Evolutionary conservation across 2,329 filamentous ascomycete genomes (phyloP).

Genomic region (Clarireedia monteithiana): DNA sequence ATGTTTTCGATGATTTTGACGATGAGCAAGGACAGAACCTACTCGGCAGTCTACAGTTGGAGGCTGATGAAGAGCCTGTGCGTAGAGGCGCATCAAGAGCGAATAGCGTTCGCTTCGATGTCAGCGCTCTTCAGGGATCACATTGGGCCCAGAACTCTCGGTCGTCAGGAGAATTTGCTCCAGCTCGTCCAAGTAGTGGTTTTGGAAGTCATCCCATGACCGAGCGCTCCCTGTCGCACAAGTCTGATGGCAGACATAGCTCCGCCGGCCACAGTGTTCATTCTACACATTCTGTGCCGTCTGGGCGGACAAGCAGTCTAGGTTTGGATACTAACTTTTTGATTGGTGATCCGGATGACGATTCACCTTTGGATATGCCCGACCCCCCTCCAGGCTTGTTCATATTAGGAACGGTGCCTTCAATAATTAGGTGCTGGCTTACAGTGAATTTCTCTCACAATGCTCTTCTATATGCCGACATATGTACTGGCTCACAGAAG

Average conservation of each 20-base stretch:
- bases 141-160: conserved; percentile 78
- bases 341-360: conserved; percentile 53
- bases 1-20: conserved; percentile 86
- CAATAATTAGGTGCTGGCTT: conserved; percentile 93
- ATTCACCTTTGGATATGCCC: conserved; percentile 63
- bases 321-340: conserved; percentile 69
- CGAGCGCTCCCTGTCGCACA: conserved; percentile 87
- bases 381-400: conserved; percentile 77
- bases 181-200: conserved; percentile 69
- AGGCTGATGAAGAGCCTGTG: conserved; percentile 78
- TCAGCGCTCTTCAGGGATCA: conserved; percentile 83
- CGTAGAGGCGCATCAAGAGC: conserved; percentile 83
- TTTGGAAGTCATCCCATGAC: conserved; percentile 74
- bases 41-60: conserved; percentile 74
- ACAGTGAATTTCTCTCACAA: conserved; percentile 85
- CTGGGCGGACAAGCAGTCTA: conserved; percentile 79
- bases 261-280: conserved; percentile 80
- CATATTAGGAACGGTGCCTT: conserved; percentile 79
- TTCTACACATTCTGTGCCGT: conserved; percentile 62
- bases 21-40: conserved; percentile 72
- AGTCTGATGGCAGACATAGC: conserved; percentile 90
- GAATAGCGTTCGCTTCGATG: conserved; percentile 96
- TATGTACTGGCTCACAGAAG: conserved; percentile 86
- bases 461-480: conserved; percentile 79
- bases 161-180: conserved; percentile 75